phyloP scores from a whole-genome alignment of 2,329 filamentous ascomycete genomes.

The Macrophomina tecta region DNA sequence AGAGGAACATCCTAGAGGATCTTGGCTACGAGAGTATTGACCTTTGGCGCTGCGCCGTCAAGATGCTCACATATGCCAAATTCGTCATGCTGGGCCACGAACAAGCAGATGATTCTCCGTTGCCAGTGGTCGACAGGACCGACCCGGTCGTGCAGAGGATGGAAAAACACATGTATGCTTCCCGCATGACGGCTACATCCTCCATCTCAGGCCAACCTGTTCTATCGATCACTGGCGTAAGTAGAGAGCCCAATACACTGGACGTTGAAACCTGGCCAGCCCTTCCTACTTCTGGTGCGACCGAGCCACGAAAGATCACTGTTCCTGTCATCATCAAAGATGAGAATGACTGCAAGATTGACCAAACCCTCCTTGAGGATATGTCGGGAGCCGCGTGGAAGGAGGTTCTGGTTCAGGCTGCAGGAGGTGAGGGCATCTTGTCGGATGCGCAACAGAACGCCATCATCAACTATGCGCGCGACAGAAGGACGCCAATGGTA shows the following conservation, averaged over 20 bases:
- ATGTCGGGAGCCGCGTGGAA: conserved; percentile 42
- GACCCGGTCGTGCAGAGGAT: conserved; percentile 26
- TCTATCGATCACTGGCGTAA: neutral
- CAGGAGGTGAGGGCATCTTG: conserved; percentile 37
- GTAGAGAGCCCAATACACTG: neutral
- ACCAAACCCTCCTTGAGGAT: conserved; percentile 34
- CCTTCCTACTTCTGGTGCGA: neutral
- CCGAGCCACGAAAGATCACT: neutral
- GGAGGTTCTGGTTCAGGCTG: conserved; percentile 37
- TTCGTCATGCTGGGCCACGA: conserved; percentile 33
- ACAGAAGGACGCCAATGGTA: conserved; percentile 29
- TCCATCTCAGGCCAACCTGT: neutral
- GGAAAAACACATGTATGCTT: conserved; percentile 2
- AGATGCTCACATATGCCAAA: conserved; percentile 39
- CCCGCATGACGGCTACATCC: neutral
- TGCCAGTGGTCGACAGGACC: conserved; percentile 10
- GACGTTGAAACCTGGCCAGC: neutral
- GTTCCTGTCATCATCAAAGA: conserved; percentile 2
- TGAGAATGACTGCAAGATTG: conserved; percentile 28
- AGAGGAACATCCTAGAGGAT: conserved; percentile 46
- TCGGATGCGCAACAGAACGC: conserved; percentile 39
- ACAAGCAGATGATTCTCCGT: conserved; percentile 15
- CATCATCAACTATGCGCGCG: conserved; percentile 43
- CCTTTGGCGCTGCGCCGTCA: conserved; percentile 47
- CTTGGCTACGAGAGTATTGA: conserved; percentile 40